Conservation (phyloP, 352 stramenopile genomes). For the Discostella stelligera region DNA sequence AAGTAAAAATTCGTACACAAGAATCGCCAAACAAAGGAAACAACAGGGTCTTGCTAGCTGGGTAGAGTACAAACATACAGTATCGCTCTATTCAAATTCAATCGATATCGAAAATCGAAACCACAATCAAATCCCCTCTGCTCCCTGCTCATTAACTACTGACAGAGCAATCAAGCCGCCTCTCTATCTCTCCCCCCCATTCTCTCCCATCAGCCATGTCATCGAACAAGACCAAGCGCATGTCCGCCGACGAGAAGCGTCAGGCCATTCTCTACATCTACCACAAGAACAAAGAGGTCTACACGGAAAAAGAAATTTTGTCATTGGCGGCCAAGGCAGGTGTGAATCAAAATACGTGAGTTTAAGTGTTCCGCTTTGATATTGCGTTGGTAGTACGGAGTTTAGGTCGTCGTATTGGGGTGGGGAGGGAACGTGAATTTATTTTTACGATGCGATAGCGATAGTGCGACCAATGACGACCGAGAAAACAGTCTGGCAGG, state of each 20-base stretch:
- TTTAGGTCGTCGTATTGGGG: neutral
- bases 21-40: no score
- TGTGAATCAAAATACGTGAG: constrained; percentile 72
- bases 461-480: constrained; percentile 16
- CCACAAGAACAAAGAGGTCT: constrained; percentile 74
- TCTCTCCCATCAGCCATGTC: constrained; percentile 8
- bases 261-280: constrained; percentile 75
- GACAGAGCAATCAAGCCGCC: no score
- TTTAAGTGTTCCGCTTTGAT: neutral
- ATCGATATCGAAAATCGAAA: no score
- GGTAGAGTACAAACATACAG: no score
- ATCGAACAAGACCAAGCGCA: constrained; percentile 64
- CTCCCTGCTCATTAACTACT: no score
- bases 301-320: constrained; percentile 82
- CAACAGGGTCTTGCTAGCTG: no score
- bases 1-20: no score
- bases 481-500: no score
- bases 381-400: no score
- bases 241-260: constrained; percentile 81
- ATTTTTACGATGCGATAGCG: neutral
- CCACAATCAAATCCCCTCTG: no score
- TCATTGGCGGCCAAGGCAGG: constrained; percentile 69
- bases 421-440: neutral
- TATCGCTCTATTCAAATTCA: no score
- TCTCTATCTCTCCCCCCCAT: neutral